These are phyloP conservation scores for Lophiostoma macrostomum DNA, from an alignment of 495 filamentous ascomycete genomes.

Conservation along the genomic window DNA sequence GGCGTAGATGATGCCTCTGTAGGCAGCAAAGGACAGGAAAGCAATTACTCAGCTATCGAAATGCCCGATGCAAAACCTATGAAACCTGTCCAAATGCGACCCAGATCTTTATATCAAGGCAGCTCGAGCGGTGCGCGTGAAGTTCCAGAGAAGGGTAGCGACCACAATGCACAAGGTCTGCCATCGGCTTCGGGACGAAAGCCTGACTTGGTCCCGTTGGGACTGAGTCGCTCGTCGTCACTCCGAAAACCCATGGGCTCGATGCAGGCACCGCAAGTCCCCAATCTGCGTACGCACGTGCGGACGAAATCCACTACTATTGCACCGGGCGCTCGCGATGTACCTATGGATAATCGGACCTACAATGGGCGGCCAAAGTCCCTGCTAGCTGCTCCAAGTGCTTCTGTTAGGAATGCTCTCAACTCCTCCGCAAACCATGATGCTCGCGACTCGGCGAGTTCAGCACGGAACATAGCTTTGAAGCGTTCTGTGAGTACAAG, in stretches of 20 bases:
- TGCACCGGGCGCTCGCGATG: neutral
- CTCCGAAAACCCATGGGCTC: conserved; percentile 18
- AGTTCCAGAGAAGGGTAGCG: neutral
- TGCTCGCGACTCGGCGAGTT: neutral
- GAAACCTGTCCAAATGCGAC: conserved; percentile 11
- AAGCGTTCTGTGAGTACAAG: conserved; percentile 17
- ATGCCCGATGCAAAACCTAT: neutral
- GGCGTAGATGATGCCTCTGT: neutral
- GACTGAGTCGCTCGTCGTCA: conserved; percentile 22
- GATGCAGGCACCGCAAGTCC: conserved; percentile 1
- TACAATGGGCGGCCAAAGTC: conserved; percentile 11
- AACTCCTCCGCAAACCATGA: conserved; percentile 2
- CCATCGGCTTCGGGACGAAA: too few species aligned
- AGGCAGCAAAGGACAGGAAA: neutral
- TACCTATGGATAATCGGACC: neutral
- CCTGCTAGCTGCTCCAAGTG: neutral
- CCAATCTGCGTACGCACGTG: conserved; percentile 9
- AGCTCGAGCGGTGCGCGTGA: neutral
- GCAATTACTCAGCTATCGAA: too few species aligned
- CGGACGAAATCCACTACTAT: conserved; percentile 19
- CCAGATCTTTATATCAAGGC: conserved; percentile 25
- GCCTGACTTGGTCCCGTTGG: too few species aligned
- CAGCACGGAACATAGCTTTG: conserved; percentile 9
- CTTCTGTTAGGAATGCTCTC: neutral
- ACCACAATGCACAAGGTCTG: neutral